A percentile compares a stretch with the other conserved stretches of the same genome.
Evolutionary conservation across 2,329 filamentous ascomycete species (phyloP).

Genomic region (Curvularia spicifera): DNA sequence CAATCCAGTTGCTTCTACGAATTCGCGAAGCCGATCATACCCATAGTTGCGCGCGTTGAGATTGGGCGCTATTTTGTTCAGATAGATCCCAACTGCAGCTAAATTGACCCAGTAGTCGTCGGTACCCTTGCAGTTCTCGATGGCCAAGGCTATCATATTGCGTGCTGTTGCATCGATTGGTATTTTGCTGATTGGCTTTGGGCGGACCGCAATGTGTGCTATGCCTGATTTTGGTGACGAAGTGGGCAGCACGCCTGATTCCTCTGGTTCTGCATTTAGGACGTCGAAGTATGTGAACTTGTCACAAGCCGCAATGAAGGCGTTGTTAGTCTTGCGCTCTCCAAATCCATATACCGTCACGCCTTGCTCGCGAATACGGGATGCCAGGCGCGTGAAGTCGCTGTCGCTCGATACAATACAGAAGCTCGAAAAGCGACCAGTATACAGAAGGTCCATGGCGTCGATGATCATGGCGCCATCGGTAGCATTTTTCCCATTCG

Average conservation of each 20-base stretch:
- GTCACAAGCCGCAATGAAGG: slow-evolving; percentile 39
- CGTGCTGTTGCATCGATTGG: background rate
- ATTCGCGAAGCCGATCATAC: slow-evolving; percentile 13
- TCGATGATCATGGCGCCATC: slow-evolving; percentile 48
- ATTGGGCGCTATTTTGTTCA: slow-evolving; percentile 32
- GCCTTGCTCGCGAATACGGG: slow-evolving; percentile 46
- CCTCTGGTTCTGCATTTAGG: slow-evolving; percentile 20
- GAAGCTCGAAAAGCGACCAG: slow-evolving; percentile 42
- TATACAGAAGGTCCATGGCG: slow-evolving; percentile 47
- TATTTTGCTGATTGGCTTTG: background rate
- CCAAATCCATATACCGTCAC: slow-evolving; percentile 46
- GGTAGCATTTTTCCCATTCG: slow-evolving; percentile 37
- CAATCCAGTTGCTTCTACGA: slow-evolving; percentile 17
- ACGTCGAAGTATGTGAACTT: slow-evolving; percentile 41
- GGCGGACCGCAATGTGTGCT: background rate
- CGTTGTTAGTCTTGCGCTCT: slow-evolving; percentile 34
- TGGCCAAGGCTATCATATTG: background rate
- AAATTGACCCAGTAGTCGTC: slow-evolving; percentile 34
- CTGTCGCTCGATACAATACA: slow-evolving; percentile 48
- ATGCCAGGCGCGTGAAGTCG: slow-evolving; percentile 47
- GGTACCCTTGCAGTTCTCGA: background rate
- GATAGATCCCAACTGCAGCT: slow-evolving; percentile 30
- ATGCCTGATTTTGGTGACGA: background rate
- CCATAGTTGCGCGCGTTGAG: slow-evolving; percentile 40
- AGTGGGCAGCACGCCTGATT: background rate